Evolutionary conservation across 2,329 filamentous ascomycete species (phyloP).

Genomic region (Alternaria angustiovoidea): DNA sequence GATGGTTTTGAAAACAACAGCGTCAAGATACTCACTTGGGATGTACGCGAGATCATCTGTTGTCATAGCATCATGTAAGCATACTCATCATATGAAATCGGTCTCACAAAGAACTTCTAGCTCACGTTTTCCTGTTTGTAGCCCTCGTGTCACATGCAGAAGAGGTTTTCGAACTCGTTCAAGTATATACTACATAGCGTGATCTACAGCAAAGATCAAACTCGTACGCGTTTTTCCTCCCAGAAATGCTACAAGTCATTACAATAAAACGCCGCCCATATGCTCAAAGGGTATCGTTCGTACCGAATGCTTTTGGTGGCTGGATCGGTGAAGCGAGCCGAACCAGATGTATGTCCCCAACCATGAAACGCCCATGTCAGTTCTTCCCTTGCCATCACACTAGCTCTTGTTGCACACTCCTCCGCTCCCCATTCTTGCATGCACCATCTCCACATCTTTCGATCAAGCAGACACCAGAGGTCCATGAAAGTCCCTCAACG

Average conservation of each 20-base stretch:
- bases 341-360: not conserved
- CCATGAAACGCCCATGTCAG: slow-evolving; percentile 7
- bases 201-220: not conserved
- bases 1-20: too few relatives aligned
- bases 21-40: too few relatives aligned
- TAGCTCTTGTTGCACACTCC: not conserved
- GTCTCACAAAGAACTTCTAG: rapidly evolving
- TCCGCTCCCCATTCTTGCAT: too few relatives aligned
- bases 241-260: not conserved
- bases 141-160: too few relatives aligned
- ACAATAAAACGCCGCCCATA: slow-evolving; percentile 10
- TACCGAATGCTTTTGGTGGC: slow-evolving; percentile 12
- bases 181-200: not conserved
- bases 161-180: too few relatives aligned
- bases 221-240: not conserved
- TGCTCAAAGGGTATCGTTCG: slow-evolving; percentile 13
- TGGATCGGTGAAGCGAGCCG: not conserved
- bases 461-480: slow-evolving; percentile 35
- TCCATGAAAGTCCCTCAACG: slow-evolving; percentile 72
- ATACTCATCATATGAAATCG: rapidly evolving
- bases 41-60: too few relatives aligned
- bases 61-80: too few relatives aligned
- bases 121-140: rapidly evolving
- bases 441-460: not conserved
- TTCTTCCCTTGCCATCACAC: not conserved